Base-by-base conservation (phyloP, 441 rosid species). In the Bocquillonia castaneifolia region DNA sequence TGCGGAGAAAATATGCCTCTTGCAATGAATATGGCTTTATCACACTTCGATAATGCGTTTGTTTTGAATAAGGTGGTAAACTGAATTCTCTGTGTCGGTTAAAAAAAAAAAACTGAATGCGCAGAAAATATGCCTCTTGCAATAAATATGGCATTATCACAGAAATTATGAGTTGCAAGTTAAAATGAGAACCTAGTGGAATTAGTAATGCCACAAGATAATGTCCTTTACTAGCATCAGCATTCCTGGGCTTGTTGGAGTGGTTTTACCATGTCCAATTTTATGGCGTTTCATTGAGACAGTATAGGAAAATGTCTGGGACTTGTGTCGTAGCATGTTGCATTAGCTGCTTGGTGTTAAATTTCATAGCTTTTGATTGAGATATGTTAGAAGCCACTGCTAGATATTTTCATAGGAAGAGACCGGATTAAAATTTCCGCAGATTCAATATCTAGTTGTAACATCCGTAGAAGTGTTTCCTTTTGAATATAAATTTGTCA, bases 71-170 rank as follows among this genome's bases (percentile, higher is more conserved):
- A 23, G 4, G 10, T 28, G 48, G 28, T 31, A 39, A 31, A 28
- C 29, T 48, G 51, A 52, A 48, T n/a, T 22, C 17, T 2, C 25
- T 29, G 26, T 40, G 36, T 51, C 42, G 10, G 10, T 50, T n/a
- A 20, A 26, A 50, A 66, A 50, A 50, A 32, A 23, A 52, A 53
- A 53, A n/a, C 59, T 42, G 20, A 34, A 48, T 47, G 65, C 14
- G 36, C 17, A 40, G 37, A 59, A 5, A 18, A 17, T 31, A 64
- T 48, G 44, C 57, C 18, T 59, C 0, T n/a, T 22, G 25, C 52
- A n/a, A 6, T 5, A 4, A 39, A 34, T 14, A 39, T 25, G n/a
- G 23, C 5, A 36, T 3, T 4, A 42, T 34, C 22, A 37, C 25
- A 44, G 8, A n/a, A 20, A 6, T 14, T 0, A 39, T 3, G 57